Percentiles rank a stretch among this genome's conserved stretches.
Conservation (phyloP, 345 rosid species). For the Erodium maritimum region DNA sequence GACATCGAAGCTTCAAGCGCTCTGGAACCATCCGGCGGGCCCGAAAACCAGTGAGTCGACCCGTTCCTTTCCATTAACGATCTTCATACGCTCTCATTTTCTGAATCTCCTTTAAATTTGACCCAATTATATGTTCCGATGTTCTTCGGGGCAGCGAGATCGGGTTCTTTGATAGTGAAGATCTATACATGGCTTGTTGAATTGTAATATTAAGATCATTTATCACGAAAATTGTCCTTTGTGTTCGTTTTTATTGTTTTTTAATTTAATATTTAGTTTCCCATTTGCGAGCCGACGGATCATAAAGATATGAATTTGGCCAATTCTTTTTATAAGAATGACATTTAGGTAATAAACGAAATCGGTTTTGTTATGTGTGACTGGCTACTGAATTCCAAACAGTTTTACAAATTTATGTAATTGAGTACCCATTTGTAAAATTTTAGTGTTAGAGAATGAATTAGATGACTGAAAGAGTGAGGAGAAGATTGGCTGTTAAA, state of each 20-base stretch:
- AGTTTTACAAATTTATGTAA: too few species aligned
- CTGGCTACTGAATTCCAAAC: not conserved
- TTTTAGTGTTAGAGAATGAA: not conserved
- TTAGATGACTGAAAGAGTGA: not conserved
- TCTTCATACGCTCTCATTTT: not conserved
- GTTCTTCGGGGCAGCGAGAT: not conserved
- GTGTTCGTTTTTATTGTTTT: not conserved
- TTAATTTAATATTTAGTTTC: too few species aligned
- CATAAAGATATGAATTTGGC: too few species aligned
- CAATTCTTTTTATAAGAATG: too few species aligned
- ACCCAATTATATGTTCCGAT: not conserved
- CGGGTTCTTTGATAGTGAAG: not conserved
- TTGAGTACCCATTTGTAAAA: not conserved
- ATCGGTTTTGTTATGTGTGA: not conserved
- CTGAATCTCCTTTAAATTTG: not conserved
- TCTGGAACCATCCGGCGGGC: slow-evolving; percentile 94
- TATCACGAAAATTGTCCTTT: not conserved
- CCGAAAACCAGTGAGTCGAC: slow-evolving; percentile 71
- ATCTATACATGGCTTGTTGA: not conserved
- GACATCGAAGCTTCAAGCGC: slow-evolving; percentile 67
- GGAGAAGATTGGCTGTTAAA: too few species aligned
- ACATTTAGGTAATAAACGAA: not conserved
- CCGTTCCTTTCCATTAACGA: not conserved
- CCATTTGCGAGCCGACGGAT: too few species aligned
- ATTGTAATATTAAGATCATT: too few species aligned